Percentiles rank a stretch among this genome's conserved stretches.
phyloP scores from a whole-genome alignment of 1,284 basidiomycete species.

The Cryptococcus floricola region DNA sequence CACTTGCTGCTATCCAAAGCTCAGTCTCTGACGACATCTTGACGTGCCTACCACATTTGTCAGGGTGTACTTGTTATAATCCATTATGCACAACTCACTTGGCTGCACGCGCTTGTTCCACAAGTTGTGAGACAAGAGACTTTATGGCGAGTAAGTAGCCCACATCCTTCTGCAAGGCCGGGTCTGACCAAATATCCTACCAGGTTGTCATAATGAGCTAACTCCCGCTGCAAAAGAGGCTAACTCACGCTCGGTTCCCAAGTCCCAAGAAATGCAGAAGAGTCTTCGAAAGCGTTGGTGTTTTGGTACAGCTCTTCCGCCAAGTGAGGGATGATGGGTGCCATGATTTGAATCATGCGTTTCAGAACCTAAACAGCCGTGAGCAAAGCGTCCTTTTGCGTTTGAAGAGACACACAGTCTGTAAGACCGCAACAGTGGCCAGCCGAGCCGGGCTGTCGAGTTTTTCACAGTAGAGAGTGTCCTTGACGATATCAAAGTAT shows the following conservation, averaged over 20 bases:
- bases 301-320: slow-evolving; percentile 80
- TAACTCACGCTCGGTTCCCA: slow-evolving; percentile 13
- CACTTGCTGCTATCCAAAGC: background rate
- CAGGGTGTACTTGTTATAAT: background rate
- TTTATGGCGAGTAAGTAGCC: slow-evolving; percentile 22
- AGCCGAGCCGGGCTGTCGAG: slow-evolving; percentile 57
- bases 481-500: slow-evolving; percentile 91
- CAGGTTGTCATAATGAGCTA: background rate
- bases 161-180: slow-evolving; percentile 20
- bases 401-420: slow-evolving; percentile 57
- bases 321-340: slow-evolving; percentile 85
- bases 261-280: slow-evolving; percentile 55
- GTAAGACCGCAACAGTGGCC: slow-evolving; percentile 66
- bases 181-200: slow-evolving; percentile 16
- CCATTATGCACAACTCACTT: slow-evolving; percentile 23
- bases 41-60: slow-evolving; percentile 7
- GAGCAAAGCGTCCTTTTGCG: background rate
- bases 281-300: background rate
- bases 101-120: slow-evolving; percentile 31
- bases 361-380: slow-evolving; percentile 58
- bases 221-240: background rate
- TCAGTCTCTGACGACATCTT: slow-evolving; percentile 5
- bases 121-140: slow-evolving; percentile 24
- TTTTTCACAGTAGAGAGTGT: slow-evolving; percentile 76
- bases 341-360: slow-evolving; percentile 68